Evolutionary conservation across 2,329 filamentous ascomycete genomes (phyloP).

Genomic region (Botrytis medusae): DNA sequence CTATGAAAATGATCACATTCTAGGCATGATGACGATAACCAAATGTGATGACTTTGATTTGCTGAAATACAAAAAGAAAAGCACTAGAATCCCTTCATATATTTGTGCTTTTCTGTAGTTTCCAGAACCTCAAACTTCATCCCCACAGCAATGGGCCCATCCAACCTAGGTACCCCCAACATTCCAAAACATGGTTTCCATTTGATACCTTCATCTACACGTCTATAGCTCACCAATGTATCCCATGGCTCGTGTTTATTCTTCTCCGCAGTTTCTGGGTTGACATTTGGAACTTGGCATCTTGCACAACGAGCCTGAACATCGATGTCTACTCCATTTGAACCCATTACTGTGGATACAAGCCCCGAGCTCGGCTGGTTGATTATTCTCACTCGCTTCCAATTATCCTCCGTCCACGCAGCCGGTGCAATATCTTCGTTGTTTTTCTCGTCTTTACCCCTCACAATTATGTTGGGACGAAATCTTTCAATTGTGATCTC

Average conservation of each 20-base stretch:
- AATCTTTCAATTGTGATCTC: constrained; percentile 62
- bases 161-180: constrained; percentile 58
- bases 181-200: constrained; percentile 68
- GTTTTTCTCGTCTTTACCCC: constrained; percentile 44
- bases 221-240: constrained; percentile 56
- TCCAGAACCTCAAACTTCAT: constrained; percentile 58
- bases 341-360: constrained; percentile 2
- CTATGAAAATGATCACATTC: not conserved
- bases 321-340: constrained; percentile 46
- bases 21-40: not conserved
- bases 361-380: constrained; percentile 8
- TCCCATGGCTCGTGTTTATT: constrained; percentile 53
- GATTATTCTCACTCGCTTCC: constrained; percentile 57
- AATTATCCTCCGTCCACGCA: constrained; percentile 60
- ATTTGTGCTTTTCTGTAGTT: constrained; percentile 57
- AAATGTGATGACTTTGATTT: not conserved
- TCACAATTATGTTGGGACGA: constrained; percentile 62
- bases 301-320: constrained; percentile 66
- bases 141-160: constrained; percentile 56
- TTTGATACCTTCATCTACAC: constrained; percentile 61
- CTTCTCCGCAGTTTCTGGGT: constrained; percentile 46
- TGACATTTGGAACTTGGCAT: constrained; percentile 69
- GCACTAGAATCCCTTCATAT: constrained; percentile 42
- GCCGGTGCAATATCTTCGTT: constrained; percentile 37
- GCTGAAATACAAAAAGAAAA: not conserved